Conservation (phyloP, 2,329 filamentous ascomycete genomes). For the Cladosporium velox region DNA sequence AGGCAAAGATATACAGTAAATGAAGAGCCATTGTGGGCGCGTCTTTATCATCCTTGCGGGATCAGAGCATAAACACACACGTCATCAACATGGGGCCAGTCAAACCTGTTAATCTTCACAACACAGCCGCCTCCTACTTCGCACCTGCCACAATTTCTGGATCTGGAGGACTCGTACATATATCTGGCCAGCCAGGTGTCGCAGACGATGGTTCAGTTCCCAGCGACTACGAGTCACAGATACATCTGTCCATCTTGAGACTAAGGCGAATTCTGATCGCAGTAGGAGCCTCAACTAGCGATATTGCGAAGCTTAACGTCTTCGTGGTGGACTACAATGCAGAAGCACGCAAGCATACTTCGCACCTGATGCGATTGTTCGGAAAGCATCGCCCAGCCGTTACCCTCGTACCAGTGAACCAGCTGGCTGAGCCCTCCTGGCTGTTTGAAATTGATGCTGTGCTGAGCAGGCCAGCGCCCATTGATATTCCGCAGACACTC, state of each 20-base stretch:
- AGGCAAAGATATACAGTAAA: neutral
- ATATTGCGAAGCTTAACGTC: slow-evolving; percentile 32
- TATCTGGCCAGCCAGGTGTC: slow-evolving; percentile 31
- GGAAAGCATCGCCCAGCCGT: slow-evolving; percentile 30
- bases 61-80: neutral
- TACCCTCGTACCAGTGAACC: slow-evolving; percentile 30
- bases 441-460: slow-evolving; percentile 34
- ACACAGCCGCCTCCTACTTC: slow-evolving; percentile 11
- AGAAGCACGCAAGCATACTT: slow-evolving; percentile 27
- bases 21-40: neutral
- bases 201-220: slow-evolving; percentile 28
- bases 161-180: neutral
- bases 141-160: slow-evolving; percentile 6
- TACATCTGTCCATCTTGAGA: slow-evolving; percentile 29
- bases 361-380: slow-evolving; percentile 28
- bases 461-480: slow-evolving; percentile 26
- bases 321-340: slow-evolving; percentile 34
- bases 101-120: slow-evolving; percentile 11
- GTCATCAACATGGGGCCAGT: slow-evolving; percentile 6
- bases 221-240: slow-evolving; percentile 28
- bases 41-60: neutral
- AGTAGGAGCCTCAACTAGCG: slow-evolving; percentile 28
- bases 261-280: slow-evolving; percentile 29
- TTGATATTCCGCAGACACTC: neutral
- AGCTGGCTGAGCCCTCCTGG: slow-evolving; percentile 31